Evolutionary conservation across 2,329 filamentous ascomycete genomes (phyloP), one percentile per base, ranked within the genome.

Genomic region (Sporothrix schenckii): DNA sequence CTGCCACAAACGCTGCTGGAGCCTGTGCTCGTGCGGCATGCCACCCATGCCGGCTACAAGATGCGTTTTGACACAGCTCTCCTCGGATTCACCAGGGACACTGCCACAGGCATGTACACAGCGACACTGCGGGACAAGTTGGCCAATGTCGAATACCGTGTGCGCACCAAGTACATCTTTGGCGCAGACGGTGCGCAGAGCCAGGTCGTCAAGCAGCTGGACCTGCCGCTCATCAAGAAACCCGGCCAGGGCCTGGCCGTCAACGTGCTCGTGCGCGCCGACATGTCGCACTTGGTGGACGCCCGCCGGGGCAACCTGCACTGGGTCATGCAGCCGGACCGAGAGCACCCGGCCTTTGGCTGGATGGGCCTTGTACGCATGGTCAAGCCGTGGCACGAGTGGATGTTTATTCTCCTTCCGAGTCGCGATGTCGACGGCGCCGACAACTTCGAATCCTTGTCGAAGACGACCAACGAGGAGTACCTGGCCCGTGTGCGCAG

Each of bases 321-420:
- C 75, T 89, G 86, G 84, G 79, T 88, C 1, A 80, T 89, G 75
- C 82, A 84, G 72, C 87, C 88, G 0, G 83, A 87, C 70, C 77
- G 76, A 2, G 83, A 87, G 68, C 79, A 84, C 68, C 83, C 84
- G 0, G 79, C 79, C 0, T 88, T 85, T 77, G 85, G 81, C 0
- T 86, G 84, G 82, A 79, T 79, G 44, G 78, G 76, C 3, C 77
- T 87, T 73, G 80, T 84, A 2, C 80, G 88, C 30, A 89, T 90
- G 87, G 86, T 90, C 4, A 87, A 85, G 78, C 84, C 87, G 0
- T 90, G 87, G 87, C 76, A 85, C 73, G 85, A 90, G 78, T 90
- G 87, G 87, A 81, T 87, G 79, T 85, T 86, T 58, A 85, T 87
- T 70, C 76, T 88, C 19, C 78, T 88, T 19, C 83, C 84, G 0